Evolutionary conservation across 805 yeast species (phyloP).

Genomic region (Candida qinlingensis): DNA sequence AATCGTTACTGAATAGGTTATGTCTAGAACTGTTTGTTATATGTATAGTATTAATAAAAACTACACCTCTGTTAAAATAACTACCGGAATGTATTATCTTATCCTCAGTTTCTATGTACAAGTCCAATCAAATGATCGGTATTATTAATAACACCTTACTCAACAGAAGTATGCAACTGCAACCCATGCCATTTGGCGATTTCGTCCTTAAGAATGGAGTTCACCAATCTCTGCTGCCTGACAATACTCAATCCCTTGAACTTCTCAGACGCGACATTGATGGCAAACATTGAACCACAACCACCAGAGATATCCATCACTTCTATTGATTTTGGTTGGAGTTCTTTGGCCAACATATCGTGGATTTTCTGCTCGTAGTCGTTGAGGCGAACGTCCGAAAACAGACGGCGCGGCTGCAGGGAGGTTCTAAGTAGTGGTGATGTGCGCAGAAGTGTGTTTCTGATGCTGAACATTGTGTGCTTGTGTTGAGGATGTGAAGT

Average conservation of each 20-base stretch:
- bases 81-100: neutral
- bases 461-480: no score
- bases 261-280: constrained; percentile 60
- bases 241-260: constrained; percentile 81
- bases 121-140: neutral
- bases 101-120: neutral
- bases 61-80: neutral
- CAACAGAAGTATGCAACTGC: constrained; percentile 58
- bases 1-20: constrained; percentile 12
- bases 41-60: constrained; percentile 1
- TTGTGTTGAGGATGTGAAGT: no score
- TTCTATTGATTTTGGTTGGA: constrained; percentile 55
- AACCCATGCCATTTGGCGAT: constrained; percentile 92
- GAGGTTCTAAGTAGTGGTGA: neutral
- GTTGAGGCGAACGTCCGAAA: constrained; percentile 2
- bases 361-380: constrained; percentile 63
- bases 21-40: neutral
- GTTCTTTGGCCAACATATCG: constrained; percentile 45
- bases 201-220: constrained; percentile 75
- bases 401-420: neutral
- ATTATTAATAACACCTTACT: neutral
- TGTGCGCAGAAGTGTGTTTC: no score
- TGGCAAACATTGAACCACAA: constrained; percentile 97
- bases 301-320: constrained; percentile 91
- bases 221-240: constrained; percentile 90